Percentiles rank a stretch among this genome's conserved stretches.
Evolutionary conservation across 1,284 basidiomycete species (phyloP).

Genomic region (Cerioporus squamosus): DNA sequence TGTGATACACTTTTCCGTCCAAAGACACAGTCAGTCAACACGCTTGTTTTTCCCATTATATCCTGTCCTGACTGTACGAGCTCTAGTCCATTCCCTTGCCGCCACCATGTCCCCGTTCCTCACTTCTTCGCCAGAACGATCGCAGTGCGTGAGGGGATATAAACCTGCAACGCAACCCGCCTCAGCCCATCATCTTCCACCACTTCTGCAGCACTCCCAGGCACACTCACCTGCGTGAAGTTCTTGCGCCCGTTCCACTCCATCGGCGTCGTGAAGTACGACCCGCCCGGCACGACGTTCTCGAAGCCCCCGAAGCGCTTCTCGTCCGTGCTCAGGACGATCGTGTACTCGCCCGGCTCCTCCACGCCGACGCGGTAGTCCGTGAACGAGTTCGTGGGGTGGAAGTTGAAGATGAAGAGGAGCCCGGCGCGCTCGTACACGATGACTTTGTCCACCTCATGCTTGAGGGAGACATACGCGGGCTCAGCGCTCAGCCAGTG

Average conservation of each 20-base stretch:
- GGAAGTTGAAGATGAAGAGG: constrained; percentile 97
- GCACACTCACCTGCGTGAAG: constrained; percentile 75
- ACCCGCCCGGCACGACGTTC: constrained; percentile 69
- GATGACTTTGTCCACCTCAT: constrained; percentile 91
- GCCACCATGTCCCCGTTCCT: too few species aligned
- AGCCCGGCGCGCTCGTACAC: constrained; percentile 93
- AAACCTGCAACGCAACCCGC: constrained; percentile 56
- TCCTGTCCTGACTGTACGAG: too few species aligned
- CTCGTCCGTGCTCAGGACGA: constrained; percentile 87
- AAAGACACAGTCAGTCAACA: too few species aligned
- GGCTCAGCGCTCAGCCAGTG: constrained; percentile 88
- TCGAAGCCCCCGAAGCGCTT: constrained; percentile 89
- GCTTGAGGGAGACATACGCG: constrained; percentile 92
- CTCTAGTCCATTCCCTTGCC: too few species aligned
- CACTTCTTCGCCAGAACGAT: constrained; percentile 66
- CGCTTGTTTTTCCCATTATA: too few species aligned
- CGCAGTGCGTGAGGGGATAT: constrained; percentile 76
- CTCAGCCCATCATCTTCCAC: constrained; percentile 8
- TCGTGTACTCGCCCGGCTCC: constrained; percentile 82
- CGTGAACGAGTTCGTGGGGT: constrained; percentile 85
- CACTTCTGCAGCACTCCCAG: neutral
- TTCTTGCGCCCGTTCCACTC: constrained; percentile 94
- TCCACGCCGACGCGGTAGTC: constrained; percentile 96
- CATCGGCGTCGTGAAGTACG: constrained; percentile 83
- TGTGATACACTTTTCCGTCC: too few species aligned